A percentile compares a stretch with the other conserved stretches of the same genome.
phyloP scores from a whole-genome alignment of 2,329 filamentous ascomycete genomes.

The Microsporum canis region DNA sequence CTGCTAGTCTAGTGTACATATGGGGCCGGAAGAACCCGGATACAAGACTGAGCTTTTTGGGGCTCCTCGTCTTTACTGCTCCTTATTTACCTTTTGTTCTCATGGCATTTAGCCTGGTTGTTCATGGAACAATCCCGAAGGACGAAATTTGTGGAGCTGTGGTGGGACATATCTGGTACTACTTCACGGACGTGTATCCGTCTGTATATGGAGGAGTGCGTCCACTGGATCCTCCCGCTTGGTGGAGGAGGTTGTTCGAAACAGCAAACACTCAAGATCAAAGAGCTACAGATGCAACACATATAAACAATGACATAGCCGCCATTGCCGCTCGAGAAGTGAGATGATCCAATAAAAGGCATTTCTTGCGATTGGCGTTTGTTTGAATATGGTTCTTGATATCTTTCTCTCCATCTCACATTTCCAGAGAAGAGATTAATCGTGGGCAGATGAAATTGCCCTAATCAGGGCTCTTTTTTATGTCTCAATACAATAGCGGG shows the following conservation, averaged over 20 bases:
- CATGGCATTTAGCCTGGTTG: constrained; percentile 81
- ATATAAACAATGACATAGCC: constrained; percentile 51
- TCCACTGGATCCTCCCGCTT: constrained; percentile 77
- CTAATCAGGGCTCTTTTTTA: background rate
- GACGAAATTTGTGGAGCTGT: constrained; percentile 93
- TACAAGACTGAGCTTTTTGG: constrained; percentile 77
- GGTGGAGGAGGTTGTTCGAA: constrained; percentile 82
- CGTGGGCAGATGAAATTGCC: background rate
- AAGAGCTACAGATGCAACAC: constrained; percentile 36
- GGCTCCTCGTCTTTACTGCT: constrained; percentile 79
- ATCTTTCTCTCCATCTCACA: background rate
- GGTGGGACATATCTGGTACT: constrained; percentile 95
- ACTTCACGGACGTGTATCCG: constrained; percentile 94
- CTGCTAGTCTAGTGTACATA: constrained; percentile 90
- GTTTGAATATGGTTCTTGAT: background rate
- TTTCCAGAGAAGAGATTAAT: background rate
- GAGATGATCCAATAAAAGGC: constrained; percentile 16
- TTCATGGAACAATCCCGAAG: constrained; percentile 81
- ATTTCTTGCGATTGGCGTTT: background rate
- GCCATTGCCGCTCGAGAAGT: constrained; percentile 41
- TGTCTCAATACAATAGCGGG: background rate
- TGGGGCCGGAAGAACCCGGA: constrained; percentile 94
- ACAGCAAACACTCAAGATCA: constrained; percentile 34
- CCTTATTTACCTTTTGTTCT: constrained; percentile 94
- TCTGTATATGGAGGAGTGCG: constrained; percentile 73